Evolutionary conservation across 148 eudicot species (phyloP).

Genomic region (Spergularia bocconei): DNA sequence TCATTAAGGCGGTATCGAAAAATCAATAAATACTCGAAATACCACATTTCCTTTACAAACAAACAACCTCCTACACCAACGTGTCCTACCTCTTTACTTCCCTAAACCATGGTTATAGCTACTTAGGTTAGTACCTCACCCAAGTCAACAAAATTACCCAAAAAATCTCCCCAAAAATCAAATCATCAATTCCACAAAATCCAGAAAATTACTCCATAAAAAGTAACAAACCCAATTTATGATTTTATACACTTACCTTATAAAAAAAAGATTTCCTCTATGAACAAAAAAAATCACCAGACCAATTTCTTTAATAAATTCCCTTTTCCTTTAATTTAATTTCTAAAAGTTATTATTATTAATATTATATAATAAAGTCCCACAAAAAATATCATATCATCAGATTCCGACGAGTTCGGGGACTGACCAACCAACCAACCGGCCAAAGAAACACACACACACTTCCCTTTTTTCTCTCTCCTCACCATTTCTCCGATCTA

Average conservation of each 20-base stretch:
- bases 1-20: no score
- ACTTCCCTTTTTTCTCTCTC: conserved; percentile 2
- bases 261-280: no score
- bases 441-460: conserved; percentile 21
- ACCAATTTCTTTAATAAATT: background rate
- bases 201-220: background rate
- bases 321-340: no score
- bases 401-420: conserved; percentile 44
- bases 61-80: no score
- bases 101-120: conserved; percentile 1
- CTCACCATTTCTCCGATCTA: conserved; percentile 31
- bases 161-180: background rate
- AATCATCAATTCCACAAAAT: background rate
- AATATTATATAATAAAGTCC: no score
- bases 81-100: no score
- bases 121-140: background rate
- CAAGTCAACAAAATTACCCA: background rate
- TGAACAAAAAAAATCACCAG: no score
- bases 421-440: conserved; percentile 15
- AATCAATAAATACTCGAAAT: no score
- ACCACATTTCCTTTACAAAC: no score
- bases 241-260: background rate
- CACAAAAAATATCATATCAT: conserved; percentile 17
- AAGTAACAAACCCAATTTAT: background rate
- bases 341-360: no score